Conservation (phyloP, 352 stramenopile species). For the Globisporangium parvum region DNA sequence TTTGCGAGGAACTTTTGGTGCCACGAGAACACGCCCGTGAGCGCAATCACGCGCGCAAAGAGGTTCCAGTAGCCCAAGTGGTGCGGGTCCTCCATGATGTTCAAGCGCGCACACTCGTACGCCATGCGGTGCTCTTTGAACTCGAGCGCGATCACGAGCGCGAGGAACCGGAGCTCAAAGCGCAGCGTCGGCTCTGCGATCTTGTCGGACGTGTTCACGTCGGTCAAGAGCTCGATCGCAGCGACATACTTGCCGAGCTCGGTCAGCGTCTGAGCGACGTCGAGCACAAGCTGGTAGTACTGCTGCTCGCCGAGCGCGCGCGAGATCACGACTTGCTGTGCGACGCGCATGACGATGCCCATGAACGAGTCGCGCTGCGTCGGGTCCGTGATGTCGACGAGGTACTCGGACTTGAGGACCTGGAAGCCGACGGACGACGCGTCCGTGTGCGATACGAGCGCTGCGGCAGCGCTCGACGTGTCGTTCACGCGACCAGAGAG, state of each 20-base stretch:
- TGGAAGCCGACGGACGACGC: conserved; percentile 69
- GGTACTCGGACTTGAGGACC: conserved; percentile 75
- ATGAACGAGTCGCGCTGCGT: conserved; percentile 74
- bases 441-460: conserved; percentile 52
- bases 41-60: conserved; percentile 77
- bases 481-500: conserved; percentile 67
- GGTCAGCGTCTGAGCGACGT: conserved; percentile 72
- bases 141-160: conserved; percentile 76
- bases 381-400: conserved; percentile 76
- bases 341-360: conserved; percentile 79
- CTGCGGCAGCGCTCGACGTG: conserved; percentile 33
- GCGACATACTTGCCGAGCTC: conserved; percentile 79
- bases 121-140: conserved; percentile 86
- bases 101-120: conserved; percentile 81
- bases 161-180: conserved; percentile 79
- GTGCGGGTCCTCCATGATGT: conserved; percentile 80
- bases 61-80: conserved; percentile 85
- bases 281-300: conserved; percentile 76
- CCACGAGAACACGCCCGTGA: conserved; percentile 82
- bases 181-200: conserved; percentile 60
- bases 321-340: conserved; percentile 78
- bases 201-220: conserved; percentile 85
- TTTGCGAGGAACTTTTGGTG: conserved; percentile 86
- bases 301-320: conserved; percentile 60
- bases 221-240: conserved; percentile 78